These are phyloP conservation scores for Phytopythium boreale DNA, from an alignment of 352 stramenopile species.

Conservation along the genomic window DNA sequence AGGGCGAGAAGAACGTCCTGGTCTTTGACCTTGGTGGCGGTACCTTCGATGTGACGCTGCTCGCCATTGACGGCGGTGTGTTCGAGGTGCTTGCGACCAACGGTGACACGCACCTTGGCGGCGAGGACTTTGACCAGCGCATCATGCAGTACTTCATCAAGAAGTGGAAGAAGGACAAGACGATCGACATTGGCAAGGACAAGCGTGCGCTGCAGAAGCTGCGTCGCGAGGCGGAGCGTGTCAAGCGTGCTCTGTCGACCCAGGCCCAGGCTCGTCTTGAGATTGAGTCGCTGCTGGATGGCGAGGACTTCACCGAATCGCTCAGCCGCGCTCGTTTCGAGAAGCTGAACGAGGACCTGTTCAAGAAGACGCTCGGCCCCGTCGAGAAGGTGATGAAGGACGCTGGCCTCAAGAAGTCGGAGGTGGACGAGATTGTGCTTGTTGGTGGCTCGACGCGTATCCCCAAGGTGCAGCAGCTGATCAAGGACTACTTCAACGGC, in stretches of 20 bases:
- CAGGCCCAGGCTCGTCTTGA: constrained; percentile 93
- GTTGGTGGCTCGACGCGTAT: constrained; percentile 99
- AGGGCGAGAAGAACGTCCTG: constrained; percentile 87
- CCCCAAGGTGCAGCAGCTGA: constrained; percentile 95
- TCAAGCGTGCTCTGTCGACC: constrained; percentile 95
- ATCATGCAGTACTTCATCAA: constrained; percentile 95
- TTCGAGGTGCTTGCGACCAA: constrained; percentile 97
- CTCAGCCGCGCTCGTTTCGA: constrained; percentile 96
- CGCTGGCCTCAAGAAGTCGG: constrained; percentile 92
- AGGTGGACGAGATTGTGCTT: constrained; percentile 99
- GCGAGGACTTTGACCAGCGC: constrained; percentile 95
- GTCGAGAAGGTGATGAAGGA: constrained; percentile 96
- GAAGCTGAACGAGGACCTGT: constrained; percentile 97
- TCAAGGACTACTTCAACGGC: constrained; percentile 99
- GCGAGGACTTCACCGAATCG: constrained; percentile 93
- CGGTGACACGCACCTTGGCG: constrained; percentile 93
- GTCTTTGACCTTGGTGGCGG: constrained; percentile 96
- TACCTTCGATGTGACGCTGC: constrained; percentile 95
- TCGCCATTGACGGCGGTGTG: constrained; percentile 96
- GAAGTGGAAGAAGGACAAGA: constrained; percentile 95
- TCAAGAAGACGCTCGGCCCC: constrained; percentile 98
- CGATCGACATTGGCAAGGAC: constrained; percentile 86
- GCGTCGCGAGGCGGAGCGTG: constrained; percentile 93
- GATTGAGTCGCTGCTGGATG: constrained; percentile 94
- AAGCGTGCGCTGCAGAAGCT: constrained; percentile 94